Percentiles rank a stretch among this genome's conserved stretches.
These are phyloP conservation scores for Xylaria sp. DNA, from an alignment of 2,329 filamentous ascomycete species.

Conservation along the genomic window DNA sequence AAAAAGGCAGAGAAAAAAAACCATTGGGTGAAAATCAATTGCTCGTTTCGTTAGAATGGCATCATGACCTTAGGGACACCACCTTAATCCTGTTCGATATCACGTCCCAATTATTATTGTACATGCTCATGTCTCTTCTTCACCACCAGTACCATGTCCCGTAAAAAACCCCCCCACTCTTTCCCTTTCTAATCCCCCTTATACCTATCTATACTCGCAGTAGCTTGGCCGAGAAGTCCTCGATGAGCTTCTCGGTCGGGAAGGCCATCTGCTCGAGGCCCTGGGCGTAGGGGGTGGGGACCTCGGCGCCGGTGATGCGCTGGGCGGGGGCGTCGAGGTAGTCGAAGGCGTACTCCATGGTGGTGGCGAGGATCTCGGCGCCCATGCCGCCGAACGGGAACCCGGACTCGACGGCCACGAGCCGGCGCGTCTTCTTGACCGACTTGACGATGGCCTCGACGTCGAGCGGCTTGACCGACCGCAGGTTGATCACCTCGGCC, in stretches of 20 bases:
- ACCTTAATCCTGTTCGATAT: background rate
- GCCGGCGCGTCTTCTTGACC: constrained; percentile 95
- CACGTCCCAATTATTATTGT: background rate
- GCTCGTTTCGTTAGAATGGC: background rate
- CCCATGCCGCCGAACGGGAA: constrained; percentile 94
- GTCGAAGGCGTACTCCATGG: constrained; percentile 98
- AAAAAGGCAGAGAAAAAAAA: no score
- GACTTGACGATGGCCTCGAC: constrained; percentile 94
- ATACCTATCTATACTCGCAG: constrained; percentile 48
- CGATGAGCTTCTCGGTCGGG: constrained; percentile 87
- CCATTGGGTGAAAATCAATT: background rate
- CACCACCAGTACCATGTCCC: constrained; percentile 14
- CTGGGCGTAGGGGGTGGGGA: constrained; percentile 92
- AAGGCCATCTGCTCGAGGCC: constrained; percentile 95
- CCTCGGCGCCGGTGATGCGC: constrained; percentile 93
- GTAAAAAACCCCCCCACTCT: background rate
- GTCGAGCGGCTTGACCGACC: constrained; percentile 95
- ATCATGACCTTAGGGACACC: background rate
- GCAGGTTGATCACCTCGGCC: constrained; percentile 95
- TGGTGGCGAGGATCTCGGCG: constrained; percentile 88
- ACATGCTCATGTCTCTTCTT: background rate
- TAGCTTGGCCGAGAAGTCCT: constrained; percentile 86
- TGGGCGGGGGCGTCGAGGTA: constrained; percentile 93
- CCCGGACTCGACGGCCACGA: constrained; percentile 91
- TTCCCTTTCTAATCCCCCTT: background rate